phyloP scores from a whole-genome alignment of 1,284 basidiomycete species.

The Schizopora paradoxa region DNA sequence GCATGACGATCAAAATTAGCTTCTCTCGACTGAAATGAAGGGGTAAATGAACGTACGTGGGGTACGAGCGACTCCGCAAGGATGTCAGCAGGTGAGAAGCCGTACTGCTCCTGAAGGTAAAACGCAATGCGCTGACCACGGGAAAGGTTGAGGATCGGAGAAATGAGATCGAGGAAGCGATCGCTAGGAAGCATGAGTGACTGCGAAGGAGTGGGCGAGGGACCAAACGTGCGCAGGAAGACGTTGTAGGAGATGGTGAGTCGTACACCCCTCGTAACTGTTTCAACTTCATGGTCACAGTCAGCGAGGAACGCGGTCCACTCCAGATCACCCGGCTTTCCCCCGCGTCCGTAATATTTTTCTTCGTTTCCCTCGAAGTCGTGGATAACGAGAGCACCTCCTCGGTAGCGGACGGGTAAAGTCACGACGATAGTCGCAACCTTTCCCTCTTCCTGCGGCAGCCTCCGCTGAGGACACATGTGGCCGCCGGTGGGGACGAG shows the following conservation, averaged over 20 bases:
- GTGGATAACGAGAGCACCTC: constrained; percentile 57
- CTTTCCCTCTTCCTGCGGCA: constrained; percentile 54
- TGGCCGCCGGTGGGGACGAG: constrained; percentile 56
- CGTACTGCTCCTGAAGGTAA: constrained; percentile 63
- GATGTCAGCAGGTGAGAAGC: constrained; percentile 64
- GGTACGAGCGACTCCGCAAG: constrained; percentile 67
- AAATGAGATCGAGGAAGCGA: constrained; percentile 61
- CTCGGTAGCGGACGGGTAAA: constrained; percentile 65
- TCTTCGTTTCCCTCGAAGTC: constrained; percentile 55
- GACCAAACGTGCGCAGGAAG: constrained; percentile 60
- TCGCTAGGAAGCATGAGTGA: constrained; percentile 68
- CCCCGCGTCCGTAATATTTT: constrained; percentile 54
- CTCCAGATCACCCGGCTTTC: constrained; percentile 61
- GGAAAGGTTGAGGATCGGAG: constrained; percentile 63
- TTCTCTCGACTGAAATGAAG: constrained; percentile 1
- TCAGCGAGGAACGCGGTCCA: constrained; percentile 72
- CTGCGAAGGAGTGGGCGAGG: constrained; percentile 45
- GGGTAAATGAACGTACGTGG: constrained; percentile 41
- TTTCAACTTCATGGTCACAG: constrained; percentile 68
- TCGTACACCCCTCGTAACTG: constrained; percentile 62
- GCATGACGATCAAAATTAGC: constrained; percentile 9
- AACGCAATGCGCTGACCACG: constrained; percentile 68
- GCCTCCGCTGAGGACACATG: constrained; percentile 48
- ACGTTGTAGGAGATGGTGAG: constrained; percentile 67
- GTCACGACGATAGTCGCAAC: constrained; percentile 69